Evolutionary conservation across 73 alveolate genomes (phyloP).

Genomic region (Paraurostyla sp.): DNA sequence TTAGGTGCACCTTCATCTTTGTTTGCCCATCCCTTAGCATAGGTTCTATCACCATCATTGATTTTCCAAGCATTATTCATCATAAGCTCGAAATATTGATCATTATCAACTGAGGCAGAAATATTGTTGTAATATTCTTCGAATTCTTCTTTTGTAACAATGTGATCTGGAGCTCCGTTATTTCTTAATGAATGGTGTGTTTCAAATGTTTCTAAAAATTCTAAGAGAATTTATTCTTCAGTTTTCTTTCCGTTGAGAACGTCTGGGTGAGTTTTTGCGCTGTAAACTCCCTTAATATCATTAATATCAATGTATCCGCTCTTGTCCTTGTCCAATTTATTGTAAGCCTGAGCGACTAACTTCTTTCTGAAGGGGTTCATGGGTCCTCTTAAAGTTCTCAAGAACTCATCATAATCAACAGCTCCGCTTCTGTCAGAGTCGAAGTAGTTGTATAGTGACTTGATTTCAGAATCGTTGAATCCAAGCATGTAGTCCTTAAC

Average conservation of each 20-base stretch:
- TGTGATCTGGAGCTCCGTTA: constrained; percentile 72
- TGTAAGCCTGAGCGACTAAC: constrained; percentile 79
- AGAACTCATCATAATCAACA: constrained; percentile 82
- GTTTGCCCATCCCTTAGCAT: constrained; percentile 64
- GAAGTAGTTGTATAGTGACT: constrained; percentile 68
- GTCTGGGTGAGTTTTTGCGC: constrained; percentile 83
- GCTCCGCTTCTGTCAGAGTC: constrained; percentile 77
- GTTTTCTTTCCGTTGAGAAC: constrained; percentile 79
- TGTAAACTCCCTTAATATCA: constrained; percentile 78
- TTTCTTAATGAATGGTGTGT: constrained; percentile 68
- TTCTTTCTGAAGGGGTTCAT: constrained; percentile 78
- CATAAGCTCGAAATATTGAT: constrained; percentile 80
- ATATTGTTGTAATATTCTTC: constrained; percentile 74
- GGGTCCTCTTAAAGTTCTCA: constrained; percentile 82
- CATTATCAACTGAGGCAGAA: constrained; percentile 77
- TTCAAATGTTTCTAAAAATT: constrained; percentile 86
- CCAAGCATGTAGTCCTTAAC: constrained; percentile 79
- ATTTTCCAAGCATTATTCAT: constrained; percentile 83
- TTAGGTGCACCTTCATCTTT: constrained; percentile 14
- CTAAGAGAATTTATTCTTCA: constrained; percentile 82
- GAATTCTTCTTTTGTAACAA: constrained; percentile 78
- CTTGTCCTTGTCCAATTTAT: constrained; percentile 74
- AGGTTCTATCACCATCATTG: constrained; percentile 52
- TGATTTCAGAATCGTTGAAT: constrained; percentile 69
- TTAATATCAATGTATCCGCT: constrained; percentile 79